Conservation (phyloP, 306 rosid genomes). For the Mucuna pruriens region DNA sequence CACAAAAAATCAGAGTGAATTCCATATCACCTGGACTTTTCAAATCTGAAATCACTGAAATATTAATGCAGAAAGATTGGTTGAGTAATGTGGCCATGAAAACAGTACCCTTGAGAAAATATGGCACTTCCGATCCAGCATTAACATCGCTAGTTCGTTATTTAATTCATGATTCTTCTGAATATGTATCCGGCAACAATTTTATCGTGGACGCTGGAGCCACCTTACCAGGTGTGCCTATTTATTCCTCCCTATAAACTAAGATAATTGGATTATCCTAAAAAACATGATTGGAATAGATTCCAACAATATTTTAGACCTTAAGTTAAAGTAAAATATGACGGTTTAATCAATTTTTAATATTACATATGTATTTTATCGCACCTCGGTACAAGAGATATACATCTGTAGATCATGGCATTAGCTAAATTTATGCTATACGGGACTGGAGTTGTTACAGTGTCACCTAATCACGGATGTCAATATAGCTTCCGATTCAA, state of each 20-base stretch:
- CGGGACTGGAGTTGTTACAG: too few relatives aligned
- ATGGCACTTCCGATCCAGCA: constrained; percentile 73
- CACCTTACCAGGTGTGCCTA: constrained; percentile 74
- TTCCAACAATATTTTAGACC: background rate
- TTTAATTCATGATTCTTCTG: constrained; percentile 77
- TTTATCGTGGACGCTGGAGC: constrained; percentile 74
- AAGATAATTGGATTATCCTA: background rate
- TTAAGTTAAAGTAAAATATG: background rate
- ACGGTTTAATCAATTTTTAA: background rate
- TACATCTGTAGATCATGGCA: background rate
- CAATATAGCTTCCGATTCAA: too few relatives aligned
- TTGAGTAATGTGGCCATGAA: constrained; percentile 56
- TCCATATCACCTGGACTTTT: constrained; percentile 80
- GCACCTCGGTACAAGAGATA: background rate
- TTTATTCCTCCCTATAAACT: constrained; percentile 70
- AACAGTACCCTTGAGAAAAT: constrained; percentile 60
- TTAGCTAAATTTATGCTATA: background rate
- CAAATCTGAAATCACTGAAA: constrained; percentile 77
- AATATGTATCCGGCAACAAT: constrained; percentile 69
- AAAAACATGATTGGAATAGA: background rate
- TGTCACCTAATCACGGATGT: too few relatives aligned
- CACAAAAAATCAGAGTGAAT: constrained; percentile 76
- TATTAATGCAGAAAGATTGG: constrained; percentile 73
- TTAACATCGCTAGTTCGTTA: constrained; percentile 75
- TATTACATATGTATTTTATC: too few relatives aligned